Conservation (phyloP, 169 alveolate genomes). For the Theileria sp. region DNA sequence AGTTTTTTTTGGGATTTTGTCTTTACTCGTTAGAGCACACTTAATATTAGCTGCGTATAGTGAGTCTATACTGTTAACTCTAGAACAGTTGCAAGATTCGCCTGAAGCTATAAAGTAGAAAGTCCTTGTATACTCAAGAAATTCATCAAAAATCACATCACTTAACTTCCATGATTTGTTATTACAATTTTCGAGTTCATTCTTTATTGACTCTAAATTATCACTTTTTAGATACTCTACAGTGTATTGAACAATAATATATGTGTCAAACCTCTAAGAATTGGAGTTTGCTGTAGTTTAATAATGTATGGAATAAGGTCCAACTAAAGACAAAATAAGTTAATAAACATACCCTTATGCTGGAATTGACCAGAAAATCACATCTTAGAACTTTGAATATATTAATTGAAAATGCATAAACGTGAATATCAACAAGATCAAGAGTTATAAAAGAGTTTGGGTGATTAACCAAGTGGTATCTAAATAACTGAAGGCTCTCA, state of each 20-base stretch:
- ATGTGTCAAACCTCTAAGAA: background rate
- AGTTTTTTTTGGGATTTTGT: background rate
- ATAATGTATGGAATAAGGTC: slow-evolving; percentile 57
- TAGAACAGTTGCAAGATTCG: slow-evolving; percentile 25
- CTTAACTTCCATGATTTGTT: background rate
- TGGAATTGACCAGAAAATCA: slow-evolving; percentile 9
- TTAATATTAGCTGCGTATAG: slow-evolving; percentile 44
- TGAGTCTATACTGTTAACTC: slow-evolving; percentile 60
- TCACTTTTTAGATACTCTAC: background rate
- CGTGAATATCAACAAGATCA: slow-evolving; percentile 60
- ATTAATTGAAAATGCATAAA: slow-evolving; percentile 55
- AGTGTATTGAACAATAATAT: background rate
- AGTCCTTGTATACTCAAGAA: slow-evolving; percentile 12
- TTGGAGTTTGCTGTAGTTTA: slow-evolving; percentile 41
- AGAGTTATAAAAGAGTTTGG: slow-evolving; percentile 25
- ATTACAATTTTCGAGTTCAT: background rate
- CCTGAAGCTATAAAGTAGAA: slow-evolving; percentile 43
- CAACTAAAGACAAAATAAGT: slow-evolving; percentile 18
- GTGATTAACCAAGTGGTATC: slow-evolving; percentile 44
- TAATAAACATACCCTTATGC: slow-evolving; percentile 42
- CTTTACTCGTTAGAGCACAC: slow-evolving; percentile 4
- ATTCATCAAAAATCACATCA: background rate
- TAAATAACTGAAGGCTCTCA: slow-evolving; percentile 23
- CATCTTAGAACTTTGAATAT: slow-evolving; percentile 4
- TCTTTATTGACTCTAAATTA: background rate